Base-by-base conservation (phyloP, 768 basidiomycete species). In the Amanita rimosa region DNA sequence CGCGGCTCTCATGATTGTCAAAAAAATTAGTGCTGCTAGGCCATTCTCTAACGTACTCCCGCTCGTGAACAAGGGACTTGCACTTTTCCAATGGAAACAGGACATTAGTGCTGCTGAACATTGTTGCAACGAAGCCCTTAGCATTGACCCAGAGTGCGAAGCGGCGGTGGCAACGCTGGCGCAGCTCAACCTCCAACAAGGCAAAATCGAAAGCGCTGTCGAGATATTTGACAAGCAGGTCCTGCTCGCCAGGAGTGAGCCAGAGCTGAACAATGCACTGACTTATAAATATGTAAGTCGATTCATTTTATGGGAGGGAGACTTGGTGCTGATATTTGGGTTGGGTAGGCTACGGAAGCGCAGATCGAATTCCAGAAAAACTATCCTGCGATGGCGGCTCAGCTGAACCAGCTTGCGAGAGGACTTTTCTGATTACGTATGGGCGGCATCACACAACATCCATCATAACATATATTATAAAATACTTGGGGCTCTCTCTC, bases 11-110 rank as follows among this genome's bases (percentile, higher is more conserved):
- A 31, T 31, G 11, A 24, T 1, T 39, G 9, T 44, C 42, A 27
- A 9, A 40, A 24, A 9, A 40, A 24, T 8, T 5, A 44, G 16
- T 40, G 21, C 16, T 10, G 44, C 9, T 52, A 69, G 65, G 48
- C 54, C 69, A 51, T 58, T 78, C 59, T 59, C 83, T 46, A 99
- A 98, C 62, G 95, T 96, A 19, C 75, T 98, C 3, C 87, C 95
- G 0, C 70, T 95, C 38, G 93, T 98, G 47, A 99, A 99, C 81
- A 96, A 95, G 62, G 93, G 94, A n/a, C 83, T 98, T 17, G 86
- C 92, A 0, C 60, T 97, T 42, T 98, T 83, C 76, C 96, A 98
- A 67, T 92, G 86, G 87, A 88, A 90, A 63, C 86, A 95, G 60
- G 91, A 98, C 60, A 74, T 90, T 50, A 72, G 69, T 6, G 79